Base-by-base conservation (phyloP, 352 stramenopile genomes). In the Globisporangium solare region DNA sequence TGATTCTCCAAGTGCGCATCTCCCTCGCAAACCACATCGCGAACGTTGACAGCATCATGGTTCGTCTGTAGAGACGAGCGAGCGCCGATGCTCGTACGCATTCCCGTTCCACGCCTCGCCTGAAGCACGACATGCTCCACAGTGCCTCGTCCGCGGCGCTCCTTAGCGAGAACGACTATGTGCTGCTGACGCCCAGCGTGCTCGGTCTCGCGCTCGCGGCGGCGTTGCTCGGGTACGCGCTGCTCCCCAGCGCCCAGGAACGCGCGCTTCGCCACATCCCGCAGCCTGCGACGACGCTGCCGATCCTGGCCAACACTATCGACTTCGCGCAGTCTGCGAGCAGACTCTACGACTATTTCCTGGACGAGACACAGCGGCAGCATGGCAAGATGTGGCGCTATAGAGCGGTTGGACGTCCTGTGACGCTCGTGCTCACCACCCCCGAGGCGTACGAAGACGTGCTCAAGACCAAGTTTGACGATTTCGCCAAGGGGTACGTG, bases 401-500 rank as follows among this genome's bases (percentile, higher is more conserved):
- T 4, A 42, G 51, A 24, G 48, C 51, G n/a, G 12, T 60, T 22
- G 58, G 58, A 5, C 47, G 47, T 2, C 51, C 52, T 18, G 47
- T 56, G 27, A 48, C 58, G 10, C 48, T 77, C 7, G 46, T 80
- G n/a, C 17, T 80, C 1, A 70, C 31, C 37, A 63, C 67, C 2
- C 43, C 51, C 0, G 58, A 61, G 12, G 50, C 54, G 4, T 58
- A 73, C 17, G 71, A 77, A 32, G 51, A 80, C 46, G 64, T 80
- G 17, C 51, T 75, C 4, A 67, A 72, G 43, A 75, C 65, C n/a
- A 61, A 85, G 22, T 86, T 86, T 52, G 66, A 77, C 35, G 61
- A 66, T 13, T 89, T 88, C 31, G 61, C 45, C 17, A 89, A 89
- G 53, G 76, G 78, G 15, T 22, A 51, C 2, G 54, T 51, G n/a